A percentile compares a stretch with the other conserved stretches of the same genome.
Conservation (phyloP, 2,329 filamentous ascomycete species). For the Alternaria ventricosa region DNA sequence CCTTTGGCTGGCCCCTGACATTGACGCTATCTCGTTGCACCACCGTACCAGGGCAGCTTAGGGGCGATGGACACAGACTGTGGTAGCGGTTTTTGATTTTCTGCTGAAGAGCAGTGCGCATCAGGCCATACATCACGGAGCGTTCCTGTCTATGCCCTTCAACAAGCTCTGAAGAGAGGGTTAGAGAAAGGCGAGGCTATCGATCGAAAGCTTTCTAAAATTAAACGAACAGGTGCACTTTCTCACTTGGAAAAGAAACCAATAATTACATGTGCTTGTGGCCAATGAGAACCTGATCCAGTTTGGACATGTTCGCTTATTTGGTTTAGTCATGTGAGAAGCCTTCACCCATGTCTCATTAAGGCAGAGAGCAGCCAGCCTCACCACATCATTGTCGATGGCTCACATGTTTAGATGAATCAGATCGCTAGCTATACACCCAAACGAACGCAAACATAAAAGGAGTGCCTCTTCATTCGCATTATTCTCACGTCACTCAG, state of each 20-base stretch:
- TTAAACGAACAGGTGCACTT: not conserved
- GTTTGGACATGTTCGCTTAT: constrained; percentile 2
- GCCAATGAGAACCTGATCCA: constrained; percentile 1
- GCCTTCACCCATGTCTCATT: not conserved
- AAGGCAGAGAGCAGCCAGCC: too few species aligned
- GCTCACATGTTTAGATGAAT: too few species aligned
- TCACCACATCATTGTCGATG: too few species aligned
- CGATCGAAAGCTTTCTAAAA: constrained; percentile 1
- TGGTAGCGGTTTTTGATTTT: too few species aligned
- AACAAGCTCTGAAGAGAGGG: not conserved
- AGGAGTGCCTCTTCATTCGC: too few species aligned
- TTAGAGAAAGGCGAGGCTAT: not conserved
- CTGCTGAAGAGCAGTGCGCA: not conserved
- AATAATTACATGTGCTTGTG: constrained; percentile 1
- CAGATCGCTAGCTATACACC: too few species aligned
- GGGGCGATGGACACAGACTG: too few species aligned
- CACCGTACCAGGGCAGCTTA: not conserved
- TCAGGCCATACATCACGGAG: not conserved
- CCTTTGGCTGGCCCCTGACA: not conserved
- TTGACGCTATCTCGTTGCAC: not conserved
- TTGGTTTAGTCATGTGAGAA: constrained; percentile 1
- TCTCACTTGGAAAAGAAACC: constrained; percentile 1
- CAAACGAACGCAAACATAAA: too few species aligned
- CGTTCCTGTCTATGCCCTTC: not conserved
- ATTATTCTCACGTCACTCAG: too few species aligned